These are phyloP conservation scores for Immersiporthe knoxdaviesiana DNA, from an alignment of 2,329 filamentous ascomycete genomes.

Conservation along the genomic window DNA sequence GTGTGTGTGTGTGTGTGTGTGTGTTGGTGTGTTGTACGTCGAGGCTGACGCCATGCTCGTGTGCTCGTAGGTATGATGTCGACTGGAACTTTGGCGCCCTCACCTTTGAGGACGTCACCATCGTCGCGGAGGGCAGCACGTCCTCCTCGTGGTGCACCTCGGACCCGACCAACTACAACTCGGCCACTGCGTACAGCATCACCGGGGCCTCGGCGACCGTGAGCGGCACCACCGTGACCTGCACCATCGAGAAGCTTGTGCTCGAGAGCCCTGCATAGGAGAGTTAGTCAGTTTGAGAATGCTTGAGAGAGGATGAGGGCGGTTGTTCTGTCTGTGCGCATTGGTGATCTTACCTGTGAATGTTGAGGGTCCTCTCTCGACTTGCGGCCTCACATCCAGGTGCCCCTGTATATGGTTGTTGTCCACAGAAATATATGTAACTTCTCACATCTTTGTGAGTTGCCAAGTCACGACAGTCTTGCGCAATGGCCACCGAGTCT, in stretches of 20 bases:
- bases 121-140: conserved; percentile 43
- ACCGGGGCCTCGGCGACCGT: conserved; percentile 40
- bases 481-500: too few species aligned
- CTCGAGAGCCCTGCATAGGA: conserved; percentile 37
- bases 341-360: not conserved
- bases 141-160: conserved; percentile 41
- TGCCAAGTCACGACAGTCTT: too few species aligned
- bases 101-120: conserved; percentile 50
- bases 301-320: not conserved
- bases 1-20: not conserved
- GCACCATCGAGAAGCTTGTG: conserved; percentile 49
- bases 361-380: conserved; percentile 1
- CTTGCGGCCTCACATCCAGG: not conserved
- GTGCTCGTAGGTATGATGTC: conserved; percentile 36
- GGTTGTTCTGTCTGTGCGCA: not conserved
- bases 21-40: not conserved
- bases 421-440: not conserved
- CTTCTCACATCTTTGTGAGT: too few species aligned
- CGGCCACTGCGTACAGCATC: conserved; percentile 41
- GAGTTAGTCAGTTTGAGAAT: not conserved
- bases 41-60: not conserved
- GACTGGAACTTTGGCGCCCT: conserved; percentile 46
- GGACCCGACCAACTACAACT: conserved; percentile 44
- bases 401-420: not conserved
- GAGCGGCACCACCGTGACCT: conserved; percentile 47